Conservation (phyloP, 2,329 filamentous ascomycete genomes). For the Biscogniauxia marginata region DNA sequence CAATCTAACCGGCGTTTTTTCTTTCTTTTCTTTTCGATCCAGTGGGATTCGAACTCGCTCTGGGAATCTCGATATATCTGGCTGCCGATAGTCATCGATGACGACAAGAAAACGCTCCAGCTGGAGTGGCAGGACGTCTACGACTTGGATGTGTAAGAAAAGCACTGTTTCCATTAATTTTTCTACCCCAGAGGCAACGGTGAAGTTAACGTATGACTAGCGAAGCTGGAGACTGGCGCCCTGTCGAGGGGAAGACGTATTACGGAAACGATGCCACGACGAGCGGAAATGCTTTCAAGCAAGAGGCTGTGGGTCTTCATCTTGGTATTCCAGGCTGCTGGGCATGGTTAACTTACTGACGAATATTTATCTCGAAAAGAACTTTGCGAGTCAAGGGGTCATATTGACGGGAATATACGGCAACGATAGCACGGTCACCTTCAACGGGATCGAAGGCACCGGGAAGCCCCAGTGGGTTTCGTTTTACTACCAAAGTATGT, state of each 20-base stretch:
- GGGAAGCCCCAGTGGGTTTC: slow-evolving; percentile 56
- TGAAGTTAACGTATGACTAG: slow-evolving; percentile 16
- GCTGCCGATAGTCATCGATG: slow-evolving; percentile 53
- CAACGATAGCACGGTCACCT: slow-evolving; percentile 54
- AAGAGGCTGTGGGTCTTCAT: slow-evolving; percentile 43
- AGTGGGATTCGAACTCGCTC: slow-evolving; percentile 54
- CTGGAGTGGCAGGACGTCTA: slow-evolving; percentile 56
- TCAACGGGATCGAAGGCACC: slow-evolving; percentile 46
- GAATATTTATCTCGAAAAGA: slow-evolving; percentile 26
- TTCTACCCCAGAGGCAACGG: not conserved
- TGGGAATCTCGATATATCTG: slow-evolving; percentile 59
- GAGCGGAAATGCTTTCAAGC: slow-evolving; percentile 48
- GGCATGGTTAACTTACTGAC: not conserved
- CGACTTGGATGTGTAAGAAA: slow-evolving; percentile 46
- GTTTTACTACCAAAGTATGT: slow-evolving; percentile 53
- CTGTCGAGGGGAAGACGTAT: slow-evolving; percentile 49
- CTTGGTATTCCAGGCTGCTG: not conserved
- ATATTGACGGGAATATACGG: slow-evolving; percentile 54
- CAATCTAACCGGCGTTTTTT: not conserved
- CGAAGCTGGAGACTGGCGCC: slow-evolving; percentile 46
- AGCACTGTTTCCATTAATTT: slow-evolving; percentile 12
- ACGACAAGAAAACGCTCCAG: slow-evolving; percentile 48
- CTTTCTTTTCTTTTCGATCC: too few species aligned
- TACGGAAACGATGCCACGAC: slow-evolving; percentile 44
- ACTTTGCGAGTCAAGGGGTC: slow-evolving; percentile 45